These are phyloP conservation scores for Pythium monospermum DNA, from an alignment of 352 stramenopile species.

Conservation along the genomic window DNA sequence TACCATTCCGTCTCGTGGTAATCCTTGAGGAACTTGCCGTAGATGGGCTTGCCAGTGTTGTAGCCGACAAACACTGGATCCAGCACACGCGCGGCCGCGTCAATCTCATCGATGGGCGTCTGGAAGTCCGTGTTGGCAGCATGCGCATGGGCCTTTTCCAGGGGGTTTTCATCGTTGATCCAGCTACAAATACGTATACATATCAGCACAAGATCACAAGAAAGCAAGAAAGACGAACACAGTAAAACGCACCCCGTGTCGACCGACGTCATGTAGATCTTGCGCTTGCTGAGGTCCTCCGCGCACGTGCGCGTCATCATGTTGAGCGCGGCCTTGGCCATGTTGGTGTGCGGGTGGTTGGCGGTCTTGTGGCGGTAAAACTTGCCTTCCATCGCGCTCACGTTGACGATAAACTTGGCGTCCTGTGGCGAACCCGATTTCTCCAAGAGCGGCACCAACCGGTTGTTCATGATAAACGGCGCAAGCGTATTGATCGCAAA, in stretches of 20 bases:
- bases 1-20: slow-evolving; percentile 90
- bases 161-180: slow-evolving; percentile 98
- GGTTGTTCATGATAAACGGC: slow-evolving; percentile 96
- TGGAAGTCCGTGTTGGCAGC: slow-evolving; percentile 92
- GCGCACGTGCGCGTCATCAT: slow-evolving; percentile 98
- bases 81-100: slow-evolving; percentile 92
- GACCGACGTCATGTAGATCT: slow-evolving; percentile 98
- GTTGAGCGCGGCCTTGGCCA: slow-evolving; percentile 97
- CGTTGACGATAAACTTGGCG: slow-evolving; percentile 95
- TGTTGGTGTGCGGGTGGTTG: slow-evolving; percentile 98
- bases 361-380: slow-evolving; percentile 97
- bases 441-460: slow-evolving; percentile 87
- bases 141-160: slow-evolving; percentile 91
- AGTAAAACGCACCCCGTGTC: slow-evolving; percentile 86
- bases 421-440: slow-evolving; percentile 35
- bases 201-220: neutral
- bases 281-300: slow-evolving; percentile 90
- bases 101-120: slow-evolving; percentile 97
- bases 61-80: slow-evolving; percentile 93
- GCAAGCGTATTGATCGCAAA: slow-evolving; percentile 95
- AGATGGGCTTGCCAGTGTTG: slow-evolving; percentile 57
- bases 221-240: neutral
- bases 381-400: slow-evolving; percentile 97
- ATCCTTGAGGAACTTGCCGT: slow-evolving; percentile 87
- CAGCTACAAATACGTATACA: slow-evolving; percentile 49